These are phyloP conservation scores for Exophiala calicioides DNA, from an alignment of 2,329 filamentous ascomycete species.

Conservation along the genomic window DNA sequence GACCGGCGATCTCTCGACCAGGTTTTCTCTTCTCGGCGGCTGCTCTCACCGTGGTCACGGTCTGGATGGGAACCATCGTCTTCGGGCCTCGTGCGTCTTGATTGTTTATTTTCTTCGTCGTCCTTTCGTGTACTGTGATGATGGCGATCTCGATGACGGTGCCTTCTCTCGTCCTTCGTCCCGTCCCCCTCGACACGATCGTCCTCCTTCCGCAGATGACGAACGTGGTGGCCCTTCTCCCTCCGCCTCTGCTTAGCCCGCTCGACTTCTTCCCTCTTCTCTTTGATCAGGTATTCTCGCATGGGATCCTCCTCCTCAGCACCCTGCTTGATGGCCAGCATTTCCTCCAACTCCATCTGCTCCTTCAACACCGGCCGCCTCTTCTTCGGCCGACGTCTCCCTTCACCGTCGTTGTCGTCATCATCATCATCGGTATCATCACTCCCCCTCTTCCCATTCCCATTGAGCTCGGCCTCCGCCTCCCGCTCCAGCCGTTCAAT, in stretches of 20 bases:
- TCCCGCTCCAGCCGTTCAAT: constrained; percentile 46
- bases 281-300: constrained; percentile 85
- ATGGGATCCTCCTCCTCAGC: constrained; percentile 97
- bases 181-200: constrained; percentile 8
- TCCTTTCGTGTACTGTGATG: neutral
- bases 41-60: constrained; percentile 5
- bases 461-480: constrained; percentile 35
- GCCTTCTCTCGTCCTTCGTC: constrained; percentile 9
- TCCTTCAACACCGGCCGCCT: constrained; percentile 65
- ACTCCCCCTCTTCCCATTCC: constrained; percentile 41
- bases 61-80: constrained; percentile 1
- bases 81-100: constrained; percentile 1
- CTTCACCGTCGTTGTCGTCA: constrained; percentile 42
- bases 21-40: constrained; percentile 33
- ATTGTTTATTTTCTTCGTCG: constrained; percentile 7
- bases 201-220: constrained; percentile 32
- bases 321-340: constrained; percentile 62
- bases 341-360: constrained; percentile 72
- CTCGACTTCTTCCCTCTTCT: constrained; percentile 87
- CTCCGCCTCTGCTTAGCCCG: constrained; percentile 61
- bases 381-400: constrained; percentile 39
- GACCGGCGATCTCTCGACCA: constrained; percentile 8
- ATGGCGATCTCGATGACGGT: constrained; percentile 8
- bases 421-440: constrained; percentile 48
- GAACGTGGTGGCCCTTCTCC: constrained; percentile 52